Evolutionary conservation across 2,329 filamentous ascomycete species (phyloP).

Genomic region (Chalara sp.): DNA sequence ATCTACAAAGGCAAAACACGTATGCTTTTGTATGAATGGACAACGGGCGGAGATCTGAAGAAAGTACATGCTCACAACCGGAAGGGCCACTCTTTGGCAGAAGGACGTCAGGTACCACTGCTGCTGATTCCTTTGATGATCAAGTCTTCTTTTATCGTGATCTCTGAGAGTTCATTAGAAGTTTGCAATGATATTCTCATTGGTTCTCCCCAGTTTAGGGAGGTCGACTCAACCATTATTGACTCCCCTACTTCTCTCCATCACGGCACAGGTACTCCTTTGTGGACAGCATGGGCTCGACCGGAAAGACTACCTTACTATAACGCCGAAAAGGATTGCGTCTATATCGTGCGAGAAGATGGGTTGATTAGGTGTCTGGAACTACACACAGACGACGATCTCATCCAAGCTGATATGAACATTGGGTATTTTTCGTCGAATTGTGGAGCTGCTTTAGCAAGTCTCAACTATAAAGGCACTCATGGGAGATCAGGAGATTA

Average conservation of each 20-base stretch:
- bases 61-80: conserved; percentile 40
- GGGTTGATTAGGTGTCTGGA: conserved; percentile 71
- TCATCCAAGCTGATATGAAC: conserved; percentile 47
- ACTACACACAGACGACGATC: conserved; percentile 47
- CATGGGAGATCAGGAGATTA: conserved; percentile 50
- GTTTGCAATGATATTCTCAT: conserved; percentile 49
- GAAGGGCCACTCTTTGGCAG: conserved; percentile 42
- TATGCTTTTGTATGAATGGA: conserved; percentile 57
- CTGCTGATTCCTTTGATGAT: conserved; percentile 67
- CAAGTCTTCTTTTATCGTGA: conserved; percentile 62
- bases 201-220: conserved; percentile 41
- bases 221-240: conserved; percentile 33
- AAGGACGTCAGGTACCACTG: conserved; percentile 52
- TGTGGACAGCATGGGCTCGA: conserved; percentile 82
- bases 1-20: conserved; percentile 41
- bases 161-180: conserved; percentile 53
- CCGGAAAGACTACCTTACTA: conserved; percentile 60
- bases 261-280: conserved; percentile 42
- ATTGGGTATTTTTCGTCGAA: conserved; percentile 65
- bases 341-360: conserved; percentile 86
- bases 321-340: conserved; percentile 61
- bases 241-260: conserved; percentile 38
- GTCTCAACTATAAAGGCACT: conserved; percentile 36
- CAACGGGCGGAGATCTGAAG: conserved; percentile 40
- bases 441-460: conserved; percentile 77